phyloP scores from a whole-genome alignment of 2,329 filamentous ascomycete species.

The Aspergillus fumigatiaffinis region DNA sequence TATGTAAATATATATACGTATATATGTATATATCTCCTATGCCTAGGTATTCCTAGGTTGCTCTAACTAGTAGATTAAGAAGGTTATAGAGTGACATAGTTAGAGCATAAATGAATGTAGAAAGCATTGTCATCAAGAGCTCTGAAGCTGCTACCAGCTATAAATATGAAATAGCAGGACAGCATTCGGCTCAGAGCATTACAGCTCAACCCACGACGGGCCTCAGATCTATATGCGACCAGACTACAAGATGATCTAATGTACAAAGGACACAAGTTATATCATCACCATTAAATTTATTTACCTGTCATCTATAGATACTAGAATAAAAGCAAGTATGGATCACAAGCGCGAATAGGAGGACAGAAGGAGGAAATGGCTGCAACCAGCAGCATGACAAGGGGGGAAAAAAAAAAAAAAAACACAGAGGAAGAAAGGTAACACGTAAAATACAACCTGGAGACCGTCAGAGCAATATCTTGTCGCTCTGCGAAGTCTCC shows the following conservation, averaged over 20 bases:
- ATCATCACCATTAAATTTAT: slow-evolving; percentile 19
- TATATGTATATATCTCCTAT: too few relatives aligned
- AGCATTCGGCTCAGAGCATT: neutral
- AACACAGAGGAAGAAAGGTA: slow-evolving; percentile 3
- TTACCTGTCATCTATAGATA: slow-evolving; percentile 16
- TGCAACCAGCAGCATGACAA: slow-evolving; percentile 12
- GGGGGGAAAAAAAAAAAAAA: too few relatives aligned
- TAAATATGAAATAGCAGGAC: neutral
- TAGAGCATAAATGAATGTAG: neutral
- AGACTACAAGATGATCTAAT: neutral
- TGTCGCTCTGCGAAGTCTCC: slow-evolving; percentile 4
- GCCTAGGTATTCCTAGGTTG: too few relatives aligned
- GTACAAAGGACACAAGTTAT: slow-evolving; percentile 4
- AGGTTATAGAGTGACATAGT: too few relatives aligned
- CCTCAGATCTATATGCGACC: slow-evolving; percentile 1
- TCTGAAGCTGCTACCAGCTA: neutral
- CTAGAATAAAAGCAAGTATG: slow-evolving; percentile 10
- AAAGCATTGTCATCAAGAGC: neutral
- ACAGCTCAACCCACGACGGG: neutral
- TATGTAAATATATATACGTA: too few relatives aligned
- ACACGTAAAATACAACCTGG: slow-evolving; percentile 19
- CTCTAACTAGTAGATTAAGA: too few relatives aligned
- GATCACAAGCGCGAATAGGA: slow-evolving; percentile 5
- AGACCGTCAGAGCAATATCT: slow-evolving; percentile 2
- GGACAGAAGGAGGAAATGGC: slow-evolving; percentile 1